A percentile compares a stretch with the other conserved stretches of the same genome.
Evolutionary conservation across 2,329 filamentous ascomycete species (phyloP).

Genomic region (Colletotrichum sp.): DNA sequence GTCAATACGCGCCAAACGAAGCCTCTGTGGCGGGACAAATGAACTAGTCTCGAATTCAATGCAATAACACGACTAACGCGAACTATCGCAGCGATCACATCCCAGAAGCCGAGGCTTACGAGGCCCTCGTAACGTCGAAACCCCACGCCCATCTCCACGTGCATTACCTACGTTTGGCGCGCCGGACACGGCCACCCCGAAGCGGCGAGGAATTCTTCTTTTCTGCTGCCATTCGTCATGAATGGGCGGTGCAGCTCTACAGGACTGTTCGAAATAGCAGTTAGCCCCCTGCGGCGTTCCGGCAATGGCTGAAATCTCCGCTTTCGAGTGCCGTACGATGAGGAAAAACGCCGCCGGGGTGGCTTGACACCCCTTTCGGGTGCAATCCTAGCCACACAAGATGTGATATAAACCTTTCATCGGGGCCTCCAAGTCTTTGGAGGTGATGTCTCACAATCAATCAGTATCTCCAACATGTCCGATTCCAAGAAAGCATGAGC

Average conservation of each 20-base stretch:
- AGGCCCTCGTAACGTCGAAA: background rate
- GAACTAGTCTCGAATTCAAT: background rate
- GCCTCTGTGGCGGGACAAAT: background rate
- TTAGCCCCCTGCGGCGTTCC: background rate
- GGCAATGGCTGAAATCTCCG: background rate
- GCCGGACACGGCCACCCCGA: background rate
- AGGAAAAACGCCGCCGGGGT: background rate
- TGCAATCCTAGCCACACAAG: background rate
- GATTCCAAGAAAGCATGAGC: background rate
- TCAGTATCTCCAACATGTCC: background rate
- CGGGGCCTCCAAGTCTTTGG: fast-evolving
- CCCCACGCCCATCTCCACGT: background rate
- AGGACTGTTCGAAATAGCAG: background rate
- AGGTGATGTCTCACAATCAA: background rate
- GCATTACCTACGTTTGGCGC: background rate
- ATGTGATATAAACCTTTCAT: background rate
- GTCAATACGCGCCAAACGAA: background rate
- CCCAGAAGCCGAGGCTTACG: background rate
- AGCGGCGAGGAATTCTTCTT: fast-evolving
- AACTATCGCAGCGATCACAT: background rate
- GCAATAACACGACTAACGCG: background rate
- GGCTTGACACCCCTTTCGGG: background rate
- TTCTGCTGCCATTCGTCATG: background rate
- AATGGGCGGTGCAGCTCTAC: fast-evolving
- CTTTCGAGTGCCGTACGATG: background rate